These are phyloP conservation scores for Takashimella koratensis DNA, from an alignment of 1,284 basidiomycete species.

Conservation along the genomic window DNA sequence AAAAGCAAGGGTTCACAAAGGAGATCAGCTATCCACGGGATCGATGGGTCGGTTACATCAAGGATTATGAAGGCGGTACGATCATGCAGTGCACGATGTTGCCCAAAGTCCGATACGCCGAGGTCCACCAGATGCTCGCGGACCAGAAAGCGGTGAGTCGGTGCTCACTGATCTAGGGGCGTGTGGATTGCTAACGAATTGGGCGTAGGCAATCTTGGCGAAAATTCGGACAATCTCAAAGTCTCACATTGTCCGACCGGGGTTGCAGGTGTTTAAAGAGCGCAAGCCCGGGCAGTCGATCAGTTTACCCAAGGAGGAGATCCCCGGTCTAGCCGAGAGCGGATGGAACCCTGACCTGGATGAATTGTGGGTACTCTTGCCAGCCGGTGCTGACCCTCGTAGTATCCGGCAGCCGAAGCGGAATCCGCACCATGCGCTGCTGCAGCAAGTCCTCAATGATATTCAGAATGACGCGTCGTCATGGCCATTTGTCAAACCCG, in stretches of 20 bases:
- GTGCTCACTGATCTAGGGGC: slow-evolving; percentile 1
- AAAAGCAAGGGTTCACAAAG: slow-evolving; percentile 98
- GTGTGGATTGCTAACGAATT: background rate
- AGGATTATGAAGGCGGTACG: slow-evolving; percentile 99
- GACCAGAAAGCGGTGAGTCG: slow-evolving; percentile 69
- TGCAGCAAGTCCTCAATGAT: slow-evolving; percentile 81
- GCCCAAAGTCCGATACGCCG: slow-evolving; percentile 82
- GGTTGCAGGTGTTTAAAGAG: slow-evolving; percentile 71
- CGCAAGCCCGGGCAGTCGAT: slow-evolving; percentile 39
- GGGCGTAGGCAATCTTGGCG: slow-evolving; percentile 63
- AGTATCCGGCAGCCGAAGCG: slow-evolving; percentile 56
- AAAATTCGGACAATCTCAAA: slow-evolving; percentile 87
- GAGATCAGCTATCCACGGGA: slow-evolving; percentile 88
- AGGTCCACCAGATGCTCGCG: slow-evolving; percentile 72
- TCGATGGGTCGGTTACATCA: slow-evolving; percentile 98
- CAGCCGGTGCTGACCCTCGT: background rate
- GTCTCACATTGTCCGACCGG: slow-evolving; percentile 81
- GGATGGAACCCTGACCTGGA: slow-evolving; percentile 91
- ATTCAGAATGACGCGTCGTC: slow-evolving; percentile 73
- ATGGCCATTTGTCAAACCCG: slow-evolving; percentile 66
- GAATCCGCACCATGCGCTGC: slow-evolving; percentile 58
- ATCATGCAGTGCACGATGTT: slow-evolving; percentile 99
- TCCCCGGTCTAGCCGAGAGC: slow-evolving; percentile 85
- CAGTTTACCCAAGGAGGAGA: slow-evolving; percentile 54
- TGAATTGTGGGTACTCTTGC: slow-evolving; percentile 57